phyloP scores from a whole-genome alignment of 2,329 filamentous ascomycete species.

The Sporothrix variecibatus region DNA sequence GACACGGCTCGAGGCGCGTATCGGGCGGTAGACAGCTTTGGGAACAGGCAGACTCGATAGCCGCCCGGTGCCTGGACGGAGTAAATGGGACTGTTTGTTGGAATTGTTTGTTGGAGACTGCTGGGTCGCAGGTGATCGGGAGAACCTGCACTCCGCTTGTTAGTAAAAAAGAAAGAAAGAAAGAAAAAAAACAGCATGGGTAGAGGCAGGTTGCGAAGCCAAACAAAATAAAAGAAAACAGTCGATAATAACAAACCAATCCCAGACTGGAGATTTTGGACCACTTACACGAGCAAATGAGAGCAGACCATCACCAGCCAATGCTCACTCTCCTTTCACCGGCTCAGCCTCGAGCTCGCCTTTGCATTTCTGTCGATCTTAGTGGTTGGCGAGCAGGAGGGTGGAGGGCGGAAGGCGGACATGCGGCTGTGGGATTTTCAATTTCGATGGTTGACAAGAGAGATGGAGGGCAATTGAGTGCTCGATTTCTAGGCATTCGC shows the following conservation, averaged over 20 bases:
- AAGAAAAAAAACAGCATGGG: neutral
- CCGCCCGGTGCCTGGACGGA: conserved; percentile 10
- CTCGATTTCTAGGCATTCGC: neutral
- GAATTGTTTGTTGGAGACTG: neutral
- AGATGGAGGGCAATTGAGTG: neutral
- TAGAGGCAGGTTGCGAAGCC: neutral
- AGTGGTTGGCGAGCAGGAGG: neutral
- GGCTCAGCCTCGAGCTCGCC: neutral
- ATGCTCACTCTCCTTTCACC: neutral
- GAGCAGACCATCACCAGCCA: neutral
- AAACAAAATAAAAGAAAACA: neutral
- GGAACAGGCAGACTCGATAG: neutral
- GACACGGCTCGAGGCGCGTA: neutral
- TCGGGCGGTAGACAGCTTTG: neutral
- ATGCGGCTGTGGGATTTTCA: neutral
- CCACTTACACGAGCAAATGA: conserved; percentile 4
- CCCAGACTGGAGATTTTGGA: neutral
- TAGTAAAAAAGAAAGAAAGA: neutral
- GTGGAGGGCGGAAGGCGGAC: neutral
- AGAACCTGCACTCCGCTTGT: neutral
- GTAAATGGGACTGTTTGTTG: neutral
- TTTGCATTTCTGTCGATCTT: neutral
- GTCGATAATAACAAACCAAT: neutral
- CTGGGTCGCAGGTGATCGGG: neutral
- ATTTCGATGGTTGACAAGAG: neutral